Evolutionary conservation across 306 rosid genomes (phyloP).

Genomic region (Trifolium dubium): DNA sequence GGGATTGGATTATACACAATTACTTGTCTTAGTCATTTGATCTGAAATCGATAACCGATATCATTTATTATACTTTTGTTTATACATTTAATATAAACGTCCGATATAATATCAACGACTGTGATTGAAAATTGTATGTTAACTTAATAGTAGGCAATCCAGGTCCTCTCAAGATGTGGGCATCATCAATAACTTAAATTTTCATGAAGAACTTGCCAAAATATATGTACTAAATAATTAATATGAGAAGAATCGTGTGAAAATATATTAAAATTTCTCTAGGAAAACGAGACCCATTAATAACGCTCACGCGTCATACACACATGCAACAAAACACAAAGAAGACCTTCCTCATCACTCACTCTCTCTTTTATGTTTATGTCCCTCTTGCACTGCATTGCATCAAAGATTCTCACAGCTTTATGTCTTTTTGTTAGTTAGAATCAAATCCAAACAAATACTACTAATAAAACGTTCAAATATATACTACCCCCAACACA

Average conservation of each 20-base stretch:
- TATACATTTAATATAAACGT: too few relatives aligned
- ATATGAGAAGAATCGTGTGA: constrained; percentile 39
- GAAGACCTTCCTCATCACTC: neutral
- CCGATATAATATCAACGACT: too few relatives aligned
- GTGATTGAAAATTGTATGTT: too few relatives aligned
- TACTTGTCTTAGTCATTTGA: too few relatives aligned
- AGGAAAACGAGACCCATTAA: constrained; percentile 55
- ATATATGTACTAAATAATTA: neutral
- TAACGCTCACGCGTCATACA: constrained; percentile 57
- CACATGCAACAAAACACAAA: constrained; percentile 45
- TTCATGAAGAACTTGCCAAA: neutral
- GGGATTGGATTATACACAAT: too few relatives aligned
- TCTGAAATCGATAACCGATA: too few relatives aligned
- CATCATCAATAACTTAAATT: neutral
- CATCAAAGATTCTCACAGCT: constrained; percentile 53
- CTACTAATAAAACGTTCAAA: neutral
- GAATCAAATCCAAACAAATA: constrained; percentile 53
- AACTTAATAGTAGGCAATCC: too few relatives aligned
- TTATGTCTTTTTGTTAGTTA: constrained; percentile 41
- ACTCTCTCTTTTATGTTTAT: constrained; percentile 10
- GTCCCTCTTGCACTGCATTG: constrained; percentile 19
- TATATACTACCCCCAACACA: constrained; percentile 30
- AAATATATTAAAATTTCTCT: constrained; percentile 12
- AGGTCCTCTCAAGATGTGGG: neutral
- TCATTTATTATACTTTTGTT: too few relatives aligned